A percentile compares a stretch with the other conserved stretches of the same genome.
Evolutionary conservation across 371 early-diverging fungal genomes (phyloP).

Genomic region (Mucor indicus): DNA sequence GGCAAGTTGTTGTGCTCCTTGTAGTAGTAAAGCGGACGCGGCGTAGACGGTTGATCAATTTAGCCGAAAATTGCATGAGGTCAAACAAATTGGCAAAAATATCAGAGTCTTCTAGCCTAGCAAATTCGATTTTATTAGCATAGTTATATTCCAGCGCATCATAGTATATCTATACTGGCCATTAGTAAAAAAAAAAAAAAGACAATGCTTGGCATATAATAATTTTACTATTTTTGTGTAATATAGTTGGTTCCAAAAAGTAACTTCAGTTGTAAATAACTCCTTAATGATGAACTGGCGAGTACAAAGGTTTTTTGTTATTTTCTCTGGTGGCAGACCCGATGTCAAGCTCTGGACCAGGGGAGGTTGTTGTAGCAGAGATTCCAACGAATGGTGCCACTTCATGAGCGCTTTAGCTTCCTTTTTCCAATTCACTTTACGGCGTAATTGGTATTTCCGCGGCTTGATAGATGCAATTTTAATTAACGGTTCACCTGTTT

Average conservation of each 20-base stretch:
- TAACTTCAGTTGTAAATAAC: slow-evolving; percentile 42
- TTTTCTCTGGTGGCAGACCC: slow-evolving; percentile 1
- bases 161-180: slow-evolving; percentile 22
- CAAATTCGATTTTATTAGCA: slow-evolving; percentile 14
- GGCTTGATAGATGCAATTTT: slow-evolving; percentile 21
- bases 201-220: too few species aligned
- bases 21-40: too few species aligned
- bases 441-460: slow-evolving; percentile 16
- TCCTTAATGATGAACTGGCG: slow-evolving; percentile 38
- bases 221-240: slow-evolving; percentile 37
- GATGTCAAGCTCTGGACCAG: neutral
- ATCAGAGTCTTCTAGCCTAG: slow-evolving; percentile 16
- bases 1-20: too few species aligned
- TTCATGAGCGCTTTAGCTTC: slow-evolving; percentile 33
- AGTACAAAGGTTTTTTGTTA: slow-evolving; percentile 21
- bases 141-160: slow-evolving; percentile 24
- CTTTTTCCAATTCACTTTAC: slow-evolving; percentile 21
- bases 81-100: slow-evolving; percentile 34
- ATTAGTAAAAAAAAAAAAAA: neutral
- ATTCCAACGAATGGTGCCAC: slow-evolving; percentile 28
- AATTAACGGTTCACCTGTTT: slow-evolving; percentile 15
- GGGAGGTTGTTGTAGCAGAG: neutral
- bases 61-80: slow-evolving; percentile 32
- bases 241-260: slow-evolving; percentile 42
- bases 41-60: slow-evolving; percentile 26